Conservation (phyloP, 2,329 filamentous ascomycete genomes). For the Sporothrix brasiliensis region DNA sequence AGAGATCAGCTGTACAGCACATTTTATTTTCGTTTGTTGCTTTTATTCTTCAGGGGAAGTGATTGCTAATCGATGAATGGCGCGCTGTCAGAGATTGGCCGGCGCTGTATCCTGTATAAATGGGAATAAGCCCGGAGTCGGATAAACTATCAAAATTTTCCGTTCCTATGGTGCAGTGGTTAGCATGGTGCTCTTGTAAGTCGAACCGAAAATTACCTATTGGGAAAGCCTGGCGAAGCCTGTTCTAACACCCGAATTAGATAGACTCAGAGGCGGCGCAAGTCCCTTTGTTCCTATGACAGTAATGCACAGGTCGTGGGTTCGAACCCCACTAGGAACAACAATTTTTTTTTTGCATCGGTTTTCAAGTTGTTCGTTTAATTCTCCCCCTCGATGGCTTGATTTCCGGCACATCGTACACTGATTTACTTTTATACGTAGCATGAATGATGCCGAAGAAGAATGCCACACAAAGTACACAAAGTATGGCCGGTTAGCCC, state of each 20-base stretch:
- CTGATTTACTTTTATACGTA: no score
- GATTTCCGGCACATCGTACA: no score
- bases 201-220: conserved; percentile 11
- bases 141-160: conserved; percentile 36
- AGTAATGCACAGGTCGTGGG: conserved; percentile 39
- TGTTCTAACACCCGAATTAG: conserved; percentile 34
- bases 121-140: not conserved
- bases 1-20: no score
- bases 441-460: no score
- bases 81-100: no score
- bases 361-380: no score
- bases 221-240: not conserved
- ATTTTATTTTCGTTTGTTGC: no score
- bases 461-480: no score
- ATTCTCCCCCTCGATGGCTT: not conserved
- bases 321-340: conserved; percentile 40
- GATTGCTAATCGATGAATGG: no score
- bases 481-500: no score
- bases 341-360: not conserved
- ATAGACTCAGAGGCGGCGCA: conserved; percentile 35
- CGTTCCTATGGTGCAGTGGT: conserved; percentile 40
- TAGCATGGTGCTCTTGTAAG: conserved; percentile 40
- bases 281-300: conserved; percentile 36
- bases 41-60: no score
- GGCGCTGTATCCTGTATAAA: conserved; percentile 17